Conservation (phyloP, 257 asterid genomes). For the Primulina huaijiensis region DNA sequence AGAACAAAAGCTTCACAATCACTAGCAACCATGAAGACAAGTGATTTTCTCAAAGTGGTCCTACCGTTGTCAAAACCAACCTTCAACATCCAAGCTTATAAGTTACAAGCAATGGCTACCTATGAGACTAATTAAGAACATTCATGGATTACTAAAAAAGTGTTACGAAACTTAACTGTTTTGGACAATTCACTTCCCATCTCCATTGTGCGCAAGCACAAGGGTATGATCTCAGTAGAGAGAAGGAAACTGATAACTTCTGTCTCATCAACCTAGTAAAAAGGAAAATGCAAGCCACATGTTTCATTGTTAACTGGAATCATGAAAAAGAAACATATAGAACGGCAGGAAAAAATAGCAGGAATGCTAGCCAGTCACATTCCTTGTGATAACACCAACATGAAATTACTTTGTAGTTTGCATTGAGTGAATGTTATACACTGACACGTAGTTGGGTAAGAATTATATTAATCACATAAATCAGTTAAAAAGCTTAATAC, state of each 20-base stretch:
- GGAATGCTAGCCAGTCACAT: not conserved
- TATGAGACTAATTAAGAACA: not conserved
- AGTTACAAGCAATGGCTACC: not conserved
- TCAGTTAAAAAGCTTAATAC: no score
- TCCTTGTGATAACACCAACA: not conserved
- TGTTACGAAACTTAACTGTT: conserved; percentile 61
- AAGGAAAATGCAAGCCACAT: conserved; percentile 2
- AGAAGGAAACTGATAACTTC: conserved; percentile 90
- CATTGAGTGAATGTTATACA: not conserved
- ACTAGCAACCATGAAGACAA: no score
- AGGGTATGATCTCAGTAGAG: conserved; percentile 87
- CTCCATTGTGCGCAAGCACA: conserved; percentile 95
- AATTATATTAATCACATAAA: conserved; percentile 4
- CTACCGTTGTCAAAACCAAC: no score
- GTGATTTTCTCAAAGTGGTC: no score
- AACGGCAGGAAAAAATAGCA: not conserved
- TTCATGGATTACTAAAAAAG: not conserved
- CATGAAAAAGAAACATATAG: not conserved
- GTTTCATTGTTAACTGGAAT: not conserved
- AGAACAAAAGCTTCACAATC: no score
- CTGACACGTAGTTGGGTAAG: not conserved
- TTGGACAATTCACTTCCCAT: conserved; percentile 94
- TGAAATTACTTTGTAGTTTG: not conserved
- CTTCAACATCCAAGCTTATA: not conserved
- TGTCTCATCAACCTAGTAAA: conserved; percentile 79